Conservation (phyloP, 2,329 filamentous ascomycete species). For the Phyllosticta citriasiana region DNA sequence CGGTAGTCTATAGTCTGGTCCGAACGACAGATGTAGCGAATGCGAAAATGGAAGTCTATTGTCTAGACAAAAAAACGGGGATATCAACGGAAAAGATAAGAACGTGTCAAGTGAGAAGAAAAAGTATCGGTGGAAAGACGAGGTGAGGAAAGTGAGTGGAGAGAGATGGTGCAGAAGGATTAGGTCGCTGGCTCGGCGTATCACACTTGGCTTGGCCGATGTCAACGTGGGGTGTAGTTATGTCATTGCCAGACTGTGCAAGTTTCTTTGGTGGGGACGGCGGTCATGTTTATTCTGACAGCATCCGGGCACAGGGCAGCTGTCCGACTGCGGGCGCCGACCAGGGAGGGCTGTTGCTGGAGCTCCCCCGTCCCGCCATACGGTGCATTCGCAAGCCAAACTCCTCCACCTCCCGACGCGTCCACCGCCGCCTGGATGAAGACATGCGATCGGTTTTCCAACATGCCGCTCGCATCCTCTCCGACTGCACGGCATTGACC, state of each 20-base stretch:
- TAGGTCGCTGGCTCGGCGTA: not conserved
- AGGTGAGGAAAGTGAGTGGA: not conserved
- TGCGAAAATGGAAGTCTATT: not conserved
- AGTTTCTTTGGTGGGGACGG: conserved; percentile 28
- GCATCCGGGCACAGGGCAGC: not conserved
- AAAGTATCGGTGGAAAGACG: not conserved
- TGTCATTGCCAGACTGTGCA: conserved; percentile 18
- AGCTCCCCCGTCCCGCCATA: not conserved
- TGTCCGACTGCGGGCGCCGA: not conserved
- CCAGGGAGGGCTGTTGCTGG: not conserved
- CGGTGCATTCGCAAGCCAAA: not conserved
- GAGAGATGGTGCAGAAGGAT: not conserved
- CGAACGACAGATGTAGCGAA: not conserved
- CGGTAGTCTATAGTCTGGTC: conserved; percentile 5
- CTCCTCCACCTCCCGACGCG: not conserved
- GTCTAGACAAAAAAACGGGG: not conserved
- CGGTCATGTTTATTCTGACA: conserved; percentile 8
- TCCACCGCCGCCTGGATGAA: conserved; percentile 3
- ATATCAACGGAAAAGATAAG: not conserved
- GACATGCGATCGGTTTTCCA: conserved; percentile 31
- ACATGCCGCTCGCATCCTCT: conserved; percentile 28
- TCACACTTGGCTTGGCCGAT: not conserved
- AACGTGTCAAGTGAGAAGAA: not conserved
- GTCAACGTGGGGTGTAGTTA: not conserved
- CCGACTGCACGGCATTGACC: conserved; percentile 14